Conservation (phyloP, 495 filamentous ascomycete genomes). For the Neurospora sp. region DNA sequence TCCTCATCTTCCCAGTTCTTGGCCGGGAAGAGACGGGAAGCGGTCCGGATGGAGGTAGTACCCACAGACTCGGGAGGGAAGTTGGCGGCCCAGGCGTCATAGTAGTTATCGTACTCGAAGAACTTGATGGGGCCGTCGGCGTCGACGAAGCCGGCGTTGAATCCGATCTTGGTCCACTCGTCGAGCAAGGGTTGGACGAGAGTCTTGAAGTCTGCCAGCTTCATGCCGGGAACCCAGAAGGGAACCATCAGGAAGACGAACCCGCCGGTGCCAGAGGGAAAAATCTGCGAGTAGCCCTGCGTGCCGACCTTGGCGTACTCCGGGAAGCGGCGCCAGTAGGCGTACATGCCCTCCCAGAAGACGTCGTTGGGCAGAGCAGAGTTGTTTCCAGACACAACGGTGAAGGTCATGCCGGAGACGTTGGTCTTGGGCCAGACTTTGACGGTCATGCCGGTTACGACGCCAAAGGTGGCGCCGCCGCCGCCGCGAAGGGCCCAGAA, state of each 20-base stretch:
- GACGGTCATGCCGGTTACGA: slow-evolving; percentile 41
- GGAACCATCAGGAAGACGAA: slow-evolving; percentile 12
- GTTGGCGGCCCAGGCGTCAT: slow-evolving; percentile 10
- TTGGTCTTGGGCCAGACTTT: slow-evolving; percentile 34
- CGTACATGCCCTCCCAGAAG: slow-evolving; percentile 42
- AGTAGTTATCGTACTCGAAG: slow-evolving; percentile 15
- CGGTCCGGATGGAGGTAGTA: slow-evolving; percentile 20
- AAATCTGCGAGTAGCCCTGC: slow-evolving; percentile 37
- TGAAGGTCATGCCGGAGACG: slow-evolving; percentile 23
- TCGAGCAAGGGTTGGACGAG: slow-evolving; percentile 29
- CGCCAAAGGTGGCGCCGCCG: slow-evolving; percentile 36
- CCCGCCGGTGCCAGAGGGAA: slow-evolving; percentile 4
- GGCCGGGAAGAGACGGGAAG: slow-evolving; percentile 31
- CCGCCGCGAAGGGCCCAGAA: slow-evolving; percentile 30
- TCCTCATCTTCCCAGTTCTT: slow-evolving; percentile 20
- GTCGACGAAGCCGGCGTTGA: slow-evolving; percentile 16
- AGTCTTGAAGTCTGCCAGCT: slow-evolving; percentile 11
- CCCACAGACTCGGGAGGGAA: slow-evolving; percentile 11
- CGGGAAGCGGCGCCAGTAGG: slow-evolving; percentile 34
- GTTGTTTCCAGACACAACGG: slow-evolving; percentile 24
- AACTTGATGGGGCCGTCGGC: slow-evolving; percentile 5
- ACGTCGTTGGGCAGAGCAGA: slow-evolving; percentile 28
- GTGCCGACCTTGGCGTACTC: slow-evolving; percentile 35
- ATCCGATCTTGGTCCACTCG: slow-evolving; percentile 25
- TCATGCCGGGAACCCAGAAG: slow-evolving; percentile 14